phyloP scores from a whole-genome alignment of 2,329 filamentous ascomycete species.

The Phyllosticta citrichinensis region DNA sequence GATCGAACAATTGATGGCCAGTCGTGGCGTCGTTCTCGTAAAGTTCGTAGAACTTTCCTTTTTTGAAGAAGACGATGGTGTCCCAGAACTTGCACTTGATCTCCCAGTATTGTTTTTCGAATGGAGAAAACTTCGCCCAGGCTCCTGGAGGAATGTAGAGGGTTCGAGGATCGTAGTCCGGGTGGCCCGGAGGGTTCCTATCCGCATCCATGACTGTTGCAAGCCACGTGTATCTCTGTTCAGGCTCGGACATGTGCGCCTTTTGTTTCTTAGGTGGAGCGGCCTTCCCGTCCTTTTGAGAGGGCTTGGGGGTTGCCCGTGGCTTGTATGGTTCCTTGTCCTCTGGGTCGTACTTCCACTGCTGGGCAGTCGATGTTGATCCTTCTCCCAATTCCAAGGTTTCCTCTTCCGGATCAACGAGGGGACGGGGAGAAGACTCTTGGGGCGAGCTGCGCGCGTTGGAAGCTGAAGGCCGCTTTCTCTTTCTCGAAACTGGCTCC shows the following conservation, averaged over 20 bases:
- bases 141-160: constrained; percentile 79
- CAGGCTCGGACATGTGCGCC: constrained; percentile 71
- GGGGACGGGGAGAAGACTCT: constrained; percentile 49
- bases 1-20: constrained; percentile 90
- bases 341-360: constrained; percentile 69
- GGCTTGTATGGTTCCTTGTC: constrained; percentile 43
- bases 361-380: constrained; percentile 60
- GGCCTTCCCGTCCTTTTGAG: constrained; percentile 20
- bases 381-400: constrained; percentile 43
- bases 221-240: constrained; percentile 82
- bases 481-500: constrained; percentile 55
- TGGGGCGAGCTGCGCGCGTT: constrained; percentile 32
- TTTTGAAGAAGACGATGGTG: constrained; percentile 98
- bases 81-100: constrained; percentile 98
- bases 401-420: constrained; percentile 38
- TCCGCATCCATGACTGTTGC: constrained; percentile 79
- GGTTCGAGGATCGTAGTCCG: constrained; percentile 83
- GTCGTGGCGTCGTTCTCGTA: constrained; percentile 97
- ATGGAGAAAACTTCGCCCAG: constrained; percentile 77
- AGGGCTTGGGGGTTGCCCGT: constrained; percentile 26
- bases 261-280: constrained; percentile 40
- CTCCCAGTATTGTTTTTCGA: constrained; percentile 98
- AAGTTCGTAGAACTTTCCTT: constrained; percentile 97
- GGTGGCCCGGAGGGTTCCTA: constrained; percentile 63
- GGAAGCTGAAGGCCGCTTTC: constrained; percentile 48